Conservation (phyloP, 2,329 filamentous ascomycete genomes). For the Aureobasidium sp. region DNA sequence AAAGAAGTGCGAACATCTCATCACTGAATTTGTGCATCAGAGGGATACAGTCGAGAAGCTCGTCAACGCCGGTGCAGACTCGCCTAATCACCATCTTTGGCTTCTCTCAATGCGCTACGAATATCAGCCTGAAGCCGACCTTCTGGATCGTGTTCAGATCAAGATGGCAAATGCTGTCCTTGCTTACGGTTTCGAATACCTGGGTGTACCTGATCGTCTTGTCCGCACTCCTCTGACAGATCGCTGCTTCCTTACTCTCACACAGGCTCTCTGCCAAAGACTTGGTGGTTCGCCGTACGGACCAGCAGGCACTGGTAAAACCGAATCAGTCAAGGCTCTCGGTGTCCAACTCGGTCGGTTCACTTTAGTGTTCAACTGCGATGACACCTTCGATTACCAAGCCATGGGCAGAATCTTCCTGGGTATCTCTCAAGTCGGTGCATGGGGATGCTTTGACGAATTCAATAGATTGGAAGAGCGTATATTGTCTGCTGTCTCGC, state of each 20-base stretch:
- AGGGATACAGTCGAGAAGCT: constrained; percentile 88
- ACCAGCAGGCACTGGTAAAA: constrained; percentile 96
- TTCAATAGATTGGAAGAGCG: constrained; percentile 98
- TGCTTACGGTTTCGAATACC: constrained; percentile 95
- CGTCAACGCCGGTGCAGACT: constrained; percentile 64
- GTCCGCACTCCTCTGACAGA: constrained; percentile 96
- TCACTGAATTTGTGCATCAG: constrained; percentile 98
- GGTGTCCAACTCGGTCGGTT: constrained; percentile 95
- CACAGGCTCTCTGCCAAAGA: constrained; percentile 88
- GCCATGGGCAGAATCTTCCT: constrained; percentile 99
- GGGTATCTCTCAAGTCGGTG: constrained; percentile 96
- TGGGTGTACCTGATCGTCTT: constrained; percentile 91
- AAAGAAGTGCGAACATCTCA: constrained; percentile 97
- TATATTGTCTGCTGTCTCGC: constrained; percentile 94
- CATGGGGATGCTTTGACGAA: constrained; percentile 99
- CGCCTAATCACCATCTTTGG: constrained; percentile 81
- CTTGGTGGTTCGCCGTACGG: constrained; percentile 96
- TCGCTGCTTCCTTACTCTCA: constrained; percentile 95
- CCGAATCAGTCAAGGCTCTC: constrained; percentile 95
- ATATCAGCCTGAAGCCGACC: constrained; percentile 75
- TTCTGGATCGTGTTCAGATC: constrained; percentile 73
- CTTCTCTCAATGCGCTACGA: constrained; percentile 95
- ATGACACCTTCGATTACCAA: constrained; percentile 99
- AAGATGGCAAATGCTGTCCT: constrained; percentile 96
- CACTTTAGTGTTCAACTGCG: constrained; percentile 97